Evolutionary conservation across 495 filamentous ascomycete species (phyloP).

Genomic region (Penicillium verhagenii): DNA sequence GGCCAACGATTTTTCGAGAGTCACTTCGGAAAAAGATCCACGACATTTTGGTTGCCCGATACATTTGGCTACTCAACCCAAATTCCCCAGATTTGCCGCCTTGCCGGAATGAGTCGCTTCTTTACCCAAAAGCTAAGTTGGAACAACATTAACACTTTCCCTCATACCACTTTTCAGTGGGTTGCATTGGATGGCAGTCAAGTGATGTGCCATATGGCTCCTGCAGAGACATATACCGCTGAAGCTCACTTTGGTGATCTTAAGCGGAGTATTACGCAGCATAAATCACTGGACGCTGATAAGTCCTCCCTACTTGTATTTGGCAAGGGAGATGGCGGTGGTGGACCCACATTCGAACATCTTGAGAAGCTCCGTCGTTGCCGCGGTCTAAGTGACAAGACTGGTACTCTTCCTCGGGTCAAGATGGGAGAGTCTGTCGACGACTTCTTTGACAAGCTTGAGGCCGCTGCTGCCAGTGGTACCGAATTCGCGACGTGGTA

Average conservation of each 20-base stretch:
- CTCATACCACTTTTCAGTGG: conserved; percentile 98
- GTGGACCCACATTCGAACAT: conserved; percentile 90
- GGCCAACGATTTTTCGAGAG: conserved; percentile 94
- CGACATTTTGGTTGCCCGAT: conserved; percentile 96
- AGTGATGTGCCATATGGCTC: conserved; percentile 95
- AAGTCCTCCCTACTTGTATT: conserved; percentile 85
- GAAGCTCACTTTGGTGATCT: conserved; percentile 95
- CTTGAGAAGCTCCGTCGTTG: conserved; percentile 94
- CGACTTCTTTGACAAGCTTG: conserved; percentile 85
- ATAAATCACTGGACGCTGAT: conserved; percentile 94
- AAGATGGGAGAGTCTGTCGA: conserved; percentile 93
- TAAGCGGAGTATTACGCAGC: conserved; percentile 82
- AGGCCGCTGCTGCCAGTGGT: conserved; percentile 68
- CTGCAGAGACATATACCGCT: conserved; percentile 91
- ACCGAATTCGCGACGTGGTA: conserved; percentile 93
- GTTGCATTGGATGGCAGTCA: conserved; percentile 92
- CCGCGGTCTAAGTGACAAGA: conserved; percentile 86
- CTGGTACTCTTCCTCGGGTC: conserved; percentile 78
- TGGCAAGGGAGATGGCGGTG: conserved; percentile 94
- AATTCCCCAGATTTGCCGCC: conserved; percentile 85
- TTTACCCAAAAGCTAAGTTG: conserved; percentile 94
- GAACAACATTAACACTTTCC: conserved; percentile 99
- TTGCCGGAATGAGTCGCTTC: conserved; percentile 93
- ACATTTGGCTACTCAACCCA: conserved; percentile 97
- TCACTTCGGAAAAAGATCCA: conserved; percentile 82